Evolutionary conservation across 352 stramenopile species (phyloP).

Genomic region (Phytophthora macrochlamydospora): DNA sequence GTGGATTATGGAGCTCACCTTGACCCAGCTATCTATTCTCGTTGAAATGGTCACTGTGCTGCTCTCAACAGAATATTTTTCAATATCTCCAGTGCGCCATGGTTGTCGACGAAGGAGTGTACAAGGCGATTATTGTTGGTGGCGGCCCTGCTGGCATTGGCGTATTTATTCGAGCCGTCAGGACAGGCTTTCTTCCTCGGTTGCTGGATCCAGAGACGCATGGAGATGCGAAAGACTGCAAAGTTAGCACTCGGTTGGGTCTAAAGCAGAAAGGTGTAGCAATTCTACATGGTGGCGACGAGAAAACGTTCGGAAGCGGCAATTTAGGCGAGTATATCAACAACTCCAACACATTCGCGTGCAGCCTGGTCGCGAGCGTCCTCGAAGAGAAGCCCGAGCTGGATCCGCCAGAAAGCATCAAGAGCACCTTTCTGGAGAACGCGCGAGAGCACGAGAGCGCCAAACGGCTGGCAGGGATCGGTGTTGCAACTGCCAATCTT

Average conservation of each 20-base stretch:
- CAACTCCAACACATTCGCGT: slow-evolving; percentile 88
- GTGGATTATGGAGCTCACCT: neutral
- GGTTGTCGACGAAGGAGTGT: slow-evolving; percentile 42
- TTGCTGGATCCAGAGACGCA: slow-evolving; percentile 50
- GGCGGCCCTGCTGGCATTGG: slow-evolving; percentile 75
- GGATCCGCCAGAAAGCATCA: slow-evolving; percentile 75
- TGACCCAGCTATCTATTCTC: slow-evolving; percentile 29
- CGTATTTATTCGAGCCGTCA: slow-evolving; percentile 74
- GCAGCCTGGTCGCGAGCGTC: slow-evolving; percentile 70
- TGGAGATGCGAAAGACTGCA: slow-evolving; percentile 48
- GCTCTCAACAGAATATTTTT: neutral
- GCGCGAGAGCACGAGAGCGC: slow-evolving; percentile 51
- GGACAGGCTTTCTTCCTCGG: slow-evolving; percentile 58
- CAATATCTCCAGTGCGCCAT: slow-evolving; percentile 1
- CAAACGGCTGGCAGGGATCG: slow-evolving; percentile 62
- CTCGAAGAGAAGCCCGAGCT: slow-evolving; percentile 81
- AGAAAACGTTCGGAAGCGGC: slow-evolving; percentile 57
- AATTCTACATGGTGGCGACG: slow-evolving; percentile 66
- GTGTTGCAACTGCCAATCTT: slow-evolving; percentile 53
- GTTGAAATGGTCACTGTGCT: neutral
- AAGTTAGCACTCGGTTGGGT: slow-evolving; percentile 41
- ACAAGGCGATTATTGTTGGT: slow-evolving; percentile 77
- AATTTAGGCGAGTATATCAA: slow-evolving; percentile 83
- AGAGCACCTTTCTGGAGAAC: slow-evolving; percentile 75
- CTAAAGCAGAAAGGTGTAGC: slow-evolving; percentile 63